A percentile compares a stretch with the other conserved stretches of the same genome.
Conservation (phyloP, 306 rosid species). For the Betula pendula region DNA sequence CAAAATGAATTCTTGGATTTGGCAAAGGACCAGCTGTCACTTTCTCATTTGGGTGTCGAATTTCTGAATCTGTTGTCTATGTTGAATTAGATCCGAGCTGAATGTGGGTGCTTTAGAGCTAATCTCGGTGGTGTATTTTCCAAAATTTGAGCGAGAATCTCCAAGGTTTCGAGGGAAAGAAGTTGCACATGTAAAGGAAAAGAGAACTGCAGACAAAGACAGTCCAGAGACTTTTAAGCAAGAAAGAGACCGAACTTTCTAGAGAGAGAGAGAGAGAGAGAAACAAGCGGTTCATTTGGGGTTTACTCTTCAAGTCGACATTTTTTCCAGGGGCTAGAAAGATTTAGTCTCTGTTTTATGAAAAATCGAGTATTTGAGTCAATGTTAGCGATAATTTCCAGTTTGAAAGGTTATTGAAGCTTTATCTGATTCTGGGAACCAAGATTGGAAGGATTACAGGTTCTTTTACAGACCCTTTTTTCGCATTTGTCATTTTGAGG, state of each 20-base stretch:
- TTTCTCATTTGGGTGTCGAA: not conserved
- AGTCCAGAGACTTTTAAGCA: not conserved
- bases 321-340: slow-evolving; percentile 5
- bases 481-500: slow-evolving; percentile 23
- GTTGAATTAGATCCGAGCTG: slow-evolving; percentile 16
- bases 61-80: not conserved
- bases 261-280: not conserved
- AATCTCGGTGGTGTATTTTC: not conserved
- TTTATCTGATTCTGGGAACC: slow-evolving; percentile 1
- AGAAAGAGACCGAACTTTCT: not conserved
- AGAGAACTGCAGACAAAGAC: slow-evolving; percentile 6
- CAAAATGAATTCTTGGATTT: not conserved
- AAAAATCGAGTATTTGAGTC: not conserved
- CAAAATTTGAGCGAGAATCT: slow-evolving; percentile 2
- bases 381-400: not conserved
- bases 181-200: not conserved
- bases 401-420: slow-evolving; percentile 1
- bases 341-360: not conserved
- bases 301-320: not conserved
- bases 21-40: not conserved
- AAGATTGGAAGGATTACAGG: slow-evolving; percentile 14
- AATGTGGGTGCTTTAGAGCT: not conserved
- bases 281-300: not conserved
- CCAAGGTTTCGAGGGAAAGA: not conserved
- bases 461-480: slow-evolving; percentile 5